phyloP scores from a whole-genome alignment of 192 early-diverging fungal genomes.

The Coemansia sp. region DNA sequence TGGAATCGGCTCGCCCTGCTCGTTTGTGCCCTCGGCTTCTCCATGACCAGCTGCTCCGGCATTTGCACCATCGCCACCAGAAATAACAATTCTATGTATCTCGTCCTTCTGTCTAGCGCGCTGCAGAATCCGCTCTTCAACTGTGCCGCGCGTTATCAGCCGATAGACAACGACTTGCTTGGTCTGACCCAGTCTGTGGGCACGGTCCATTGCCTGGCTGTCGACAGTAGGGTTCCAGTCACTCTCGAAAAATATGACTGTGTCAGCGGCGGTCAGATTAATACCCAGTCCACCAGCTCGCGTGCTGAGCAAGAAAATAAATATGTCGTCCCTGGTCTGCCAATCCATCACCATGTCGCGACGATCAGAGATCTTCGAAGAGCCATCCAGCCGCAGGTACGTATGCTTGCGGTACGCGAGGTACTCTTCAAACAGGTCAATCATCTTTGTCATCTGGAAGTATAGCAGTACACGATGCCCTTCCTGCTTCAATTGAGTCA shows the following conservation, averaged over 20 bases:
- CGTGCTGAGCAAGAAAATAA: conserved; percentile 82
- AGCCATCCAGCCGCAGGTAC: conserved; percentile 87
- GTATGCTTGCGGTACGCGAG: conserved; percentile 81
- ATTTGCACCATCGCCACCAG: conserved; percentile 78
- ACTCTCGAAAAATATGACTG: conserved; percentile 84
- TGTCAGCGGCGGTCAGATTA: conserved; percentile 88
- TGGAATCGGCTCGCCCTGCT: not conserved
- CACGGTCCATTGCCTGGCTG: conserved; percentile 90
- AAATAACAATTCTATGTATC: conserved; percentile 91
- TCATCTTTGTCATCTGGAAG: conserved; percentile 91
- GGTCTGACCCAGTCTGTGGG: conserved; percentile 82
- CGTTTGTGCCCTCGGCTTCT: conserved; percentile 8
- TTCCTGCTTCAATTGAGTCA: conserved; percentile 71
- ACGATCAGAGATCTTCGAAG: conserved; percentile 82
- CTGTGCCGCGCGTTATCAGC: conserved; percentile 76
- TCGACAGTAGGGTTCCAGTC: conserved; percentile 93
- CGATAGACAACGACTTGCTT: conserved; percentile 84
- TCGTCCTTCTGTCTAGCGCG: conserved; percentile 89
- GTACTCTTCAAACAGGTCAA: conserved; percentile 88
- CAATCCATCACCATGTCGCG: conserved; percentile 91
- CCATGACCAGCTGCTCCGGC: conserved; percentile 39
- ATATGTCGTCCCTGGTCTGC: conserved; percentile 84
- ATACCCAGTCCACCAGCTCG: conserved; percentile 87
- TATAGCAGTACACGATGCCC: conserved; percentile 80
- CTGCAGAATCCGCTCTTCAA: conserved; percentile 79